phyloP scores from a whole-genome alignment of 1,284 basidiomycete genomes.

The Prillingera fragicola region DNA sequence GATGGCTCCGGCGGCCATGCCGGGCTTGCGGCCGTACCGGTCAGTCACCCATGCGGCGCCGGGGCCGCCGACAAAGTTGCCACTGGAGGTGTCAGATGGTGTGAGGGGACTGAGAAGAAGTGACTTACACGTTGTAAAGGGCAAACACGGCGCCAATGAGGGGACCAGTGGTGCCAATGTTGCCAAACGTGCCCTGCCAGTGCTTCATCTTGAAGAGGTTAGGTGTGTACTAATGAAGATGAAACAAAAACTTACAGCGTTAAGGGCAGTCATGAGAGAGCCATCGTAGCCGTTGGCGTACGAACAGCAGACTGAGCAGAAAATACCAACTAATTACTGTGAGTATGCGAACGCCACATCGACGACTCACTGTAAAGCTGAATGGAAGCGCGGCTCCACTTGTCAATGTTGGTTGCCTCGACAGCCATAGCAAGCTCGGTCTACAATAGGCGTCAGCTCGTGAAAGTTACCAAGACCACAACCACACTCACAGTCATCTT shows the following conservation, averaged over 20 bases:
- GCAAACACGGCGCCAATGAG: background rate
- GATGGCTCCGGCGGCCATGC: conserved; percentile 52
- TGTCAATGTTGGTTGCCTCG: conserved; percentile 15
- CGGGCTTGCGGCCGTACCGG: conserved; percentile 53
- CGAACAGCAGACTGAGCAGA: background rate
- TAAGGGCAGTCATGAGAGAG: conserved; percentile 1
- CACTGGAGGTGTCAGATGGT: background rate
- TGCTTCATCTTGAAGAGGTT: background rate
- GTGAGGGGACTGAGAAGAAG: too few species aligned
- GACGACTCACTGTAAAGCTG: conserved; percentile 27
- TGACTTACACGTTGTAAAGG: background rate
- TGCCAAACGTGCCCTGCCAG: background rate
- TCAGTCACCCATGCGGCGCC: conserved; percentile 31
- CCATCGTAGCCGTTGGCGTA: conserved; percentile 8
- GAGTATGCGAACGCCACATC: too few species aligned
- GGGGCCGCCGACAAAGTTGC: conserved; percentile 1
- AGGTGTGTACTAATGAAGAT: background rate
- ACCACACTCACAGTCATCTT: too few species aligned
- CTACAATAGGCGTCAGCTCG: too few species aligned
- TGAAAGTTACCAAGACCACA: too few species aligned
- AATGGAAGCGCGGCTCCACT: conserved; percentile 19
- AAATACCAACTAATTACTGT: too few species aligned
- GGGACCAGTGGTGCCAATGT: background rate
- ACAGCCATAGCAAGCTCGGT: too few species aligned
- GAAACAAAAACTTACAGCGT: too few species aligned